Conservation (phyloP, 805 yeast species). For the Pichia eremophila region DNA sequence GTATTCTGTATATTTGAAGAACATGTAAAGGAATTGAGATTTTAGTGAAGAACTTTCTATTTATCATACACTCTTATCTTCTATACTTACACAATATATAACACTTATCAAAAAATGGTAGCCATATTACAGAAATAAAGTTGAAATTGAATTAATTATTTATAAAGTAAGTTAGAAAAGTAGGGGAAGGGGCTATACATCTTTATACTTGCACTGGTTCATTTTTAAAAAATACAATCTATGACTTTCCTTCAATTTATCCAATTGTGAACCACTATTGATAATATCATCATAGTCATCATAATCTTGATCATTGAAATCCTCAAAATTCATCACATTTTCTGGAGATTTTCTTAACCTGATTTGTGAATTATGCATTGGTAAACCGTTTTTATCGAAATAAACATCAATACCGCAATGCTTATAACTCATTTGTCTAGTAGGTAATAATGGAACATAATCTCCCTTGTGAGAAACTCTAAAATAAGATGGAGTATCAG, state of each 20-base stretch:
- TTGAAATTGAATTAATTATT: no score
- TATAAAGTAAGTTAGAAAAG: no score
- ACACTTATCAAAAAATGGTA: no score
- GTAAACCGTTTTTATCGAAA: constrained; percentile 30
- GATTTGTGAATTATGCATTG: constrained; percentile 12
- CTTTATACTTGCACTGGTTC: not conserved
- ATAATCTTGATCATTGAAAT: no score
- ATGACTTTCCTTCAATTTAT: not conserved
- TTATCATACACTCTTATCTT: no score
- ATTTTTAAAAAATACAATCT: constrained; percentile 1
- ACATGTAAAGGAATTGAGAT: no score
- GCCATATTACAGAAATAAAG: no score
- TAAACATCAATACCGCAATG: constrained; percentile 46
- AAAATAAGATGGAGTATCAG: constrained; percentile 30
- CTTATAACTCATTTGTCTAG: constrained; percentile 28
- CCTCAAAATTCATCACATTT: no score
- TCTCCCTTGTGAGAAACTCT: constrained; percentile 54
- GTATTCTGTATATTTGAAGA: no score
- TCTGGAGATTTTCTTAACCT: not conserved
- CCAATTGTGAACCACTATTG: not conserved
- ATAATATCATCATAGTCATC: not conserved
- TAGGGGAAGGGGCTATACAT: no score
- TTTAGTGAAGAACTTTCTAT: no score
- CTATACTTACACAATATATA: no score
- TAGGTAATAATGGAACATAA: constrained; percentile 52